phyloP scores from a whole-genome alignment of 192 early-diverging fungal species.

The Dimargaris verticillata region DNA sequence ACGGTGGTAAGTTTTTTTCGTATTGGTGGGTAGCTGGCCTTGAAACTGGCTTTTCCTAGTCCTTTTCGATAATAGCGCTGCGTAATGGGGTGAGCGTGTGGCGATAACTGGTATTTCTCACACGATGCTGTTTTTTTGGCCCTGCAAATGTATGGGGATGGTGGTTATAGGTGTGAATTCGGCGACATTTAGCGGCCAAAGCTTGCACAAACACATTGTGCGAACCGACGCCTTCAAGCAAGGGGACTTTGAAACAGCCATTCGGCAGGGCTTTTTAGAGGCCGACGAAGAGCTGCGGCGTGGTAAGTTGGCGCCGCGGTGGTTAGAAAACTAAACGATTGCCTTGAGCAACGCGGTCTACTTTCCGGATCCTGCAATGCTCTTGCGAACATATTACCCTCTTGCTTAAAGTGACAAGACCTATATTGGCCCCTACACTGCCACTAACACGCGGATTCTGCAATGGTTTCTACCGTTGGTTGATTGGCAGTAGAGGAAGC shows the following conservation, averaged over 20 bases:
- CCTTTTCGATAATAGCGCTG: too few relatives aligned
- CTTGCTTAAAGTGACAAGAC: too few relatives aligned
- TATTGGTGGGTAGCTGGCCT: too few relatives aligned
- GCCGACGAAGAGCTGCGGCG: constrained; percentile 62
- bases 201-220: constrained; percentile 57
- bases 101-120: too few relatives aligned
- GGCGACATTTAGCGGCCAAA: constrained; percentile 67
- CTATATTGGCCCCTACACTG: background rate
- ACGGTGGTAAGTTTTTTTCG: constrained; percentile 40
- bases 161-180: constrained; percentile 29
- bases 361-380: too few relatives aligned
- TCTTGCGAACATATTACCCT: too few relatives aligned
- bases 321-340: too few relatives aligned
- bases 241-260: constrained; percentile 52
- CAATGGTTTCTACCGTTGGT: background rate
- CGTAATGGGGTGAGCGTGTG: too few relatives aligned
- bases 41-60: too few relatives aligned
- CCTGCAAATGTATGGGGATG: too few relatives aligned
- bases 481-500: constrained; percentile 6
- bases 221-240: constrained; percentile 41
- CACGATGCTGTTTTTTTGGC: too few relatives aligned
- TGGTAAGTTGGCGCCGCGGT: constrained; percentile 26
- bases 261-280: constrained; percentile 68
- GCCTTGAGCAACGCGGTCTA: too few relatives aligned
- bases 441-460: constrained; percentile 1